Evolutionary conservation across 2,329 filamentous ascomycete species (phyloP), one percentile per base, ranked within the genome.

Genomic region (Pseudocercospora ulei): DNA sequence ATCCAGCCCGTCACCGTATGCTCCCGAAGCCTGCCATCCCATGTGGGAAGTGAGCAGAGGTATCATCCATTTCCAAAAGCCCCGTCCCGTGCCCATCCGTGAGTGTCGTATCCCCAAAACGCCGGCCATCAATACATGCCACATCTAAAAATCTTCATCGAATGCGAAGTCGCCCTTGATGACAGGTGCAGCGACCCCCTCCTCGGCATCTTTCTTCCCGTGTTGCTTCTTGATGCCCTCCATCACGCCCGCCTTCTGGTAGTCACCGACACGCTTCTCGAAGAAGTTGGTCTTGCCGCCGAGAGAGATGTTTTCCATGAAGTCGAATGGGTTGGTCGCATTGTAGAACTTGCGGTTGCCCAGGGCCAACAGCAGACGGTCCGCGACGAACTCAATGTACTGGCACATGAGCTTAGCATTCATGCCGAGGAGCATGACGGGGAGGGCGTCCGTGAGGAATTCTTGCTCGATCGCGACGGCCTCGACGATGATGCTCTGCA

Each of bases 251-350:
- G 90, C 87, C 76, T 98, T 98, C 70, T 98, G 90, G 76, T 98
- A 98, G 61, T 98, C 90, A 63, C 81, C 90, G 41, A 98, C 90
- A 56, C 90, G 85, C 82, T 98, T 98, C 81, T 98, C 90, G 64
- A 98, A 98, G 77, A 98, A 98, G 78, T 98, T 98, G 64, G 90
- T 98, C 82, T 98, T 98, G 67, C 90, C 90, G 36, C 86, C 84
- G 7, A 98, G 76, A 13, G 90, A 96, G 66, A 98, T 98, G 69
- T 94, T 95, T 75, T 98, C 90, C 90, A 98, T 98, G 67, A 98
- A 98, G 73, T 98, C 90, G 64, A 98, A 98, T 62, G 90, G 90
- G 71, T 98, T 98, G 63, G 80, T 76, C 16, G 81, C 72, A 61
- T 90, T 83, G 77, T 93, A 98, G 57, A 82, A 73, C 74, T 95